Conservation (phyloP, 805 yeast species). For the Zygoascus bituminiphila region DNA sequence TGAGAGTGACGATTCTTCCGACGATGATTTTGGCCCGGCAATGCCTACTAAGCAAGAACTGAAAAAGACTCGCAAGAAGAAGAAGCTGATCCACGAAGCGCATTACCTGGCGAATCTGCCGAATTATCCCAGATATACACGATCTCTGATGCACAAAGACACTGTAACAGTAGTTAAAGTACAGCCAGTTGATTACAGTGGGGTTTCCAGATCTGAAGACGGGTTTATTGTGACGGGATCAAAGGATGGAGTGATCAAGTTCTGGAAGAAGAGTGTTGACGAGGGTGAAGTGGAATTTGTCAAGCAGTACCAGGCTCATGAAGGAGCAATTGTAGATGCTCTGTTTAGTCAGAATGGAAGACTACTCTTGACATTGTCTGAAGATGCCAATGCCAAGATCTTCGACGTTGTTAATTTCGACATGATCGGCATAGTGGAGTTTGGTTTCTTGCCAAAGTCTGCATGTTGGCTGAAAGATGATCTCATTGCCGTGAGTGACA, state of each 20-base stretch:
- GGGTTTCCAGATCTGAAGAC: slow-evolving; percentile 1
- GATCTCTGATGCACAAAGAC: slow-evolving; percentile 22
- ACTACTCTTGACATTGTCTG: slow-evolving; percentile 24
- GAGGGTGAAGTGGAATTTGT: slow-evolving; percentile 27
- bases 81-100: slow-evolving; percentile 7
- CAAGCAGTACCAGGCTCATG: slow-evolving; percentile 25
- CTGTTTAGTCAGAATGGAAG: slow-evolving; percentile 20
- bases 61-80: slow-evolving; percentile 4
- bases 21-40: slow-evolving; percentile 4
- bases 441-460: slow-evolving; percentile 24
- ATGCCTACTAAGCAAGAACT: neutral
- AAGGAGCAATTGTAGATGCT: slow-evolving; percentile 15
- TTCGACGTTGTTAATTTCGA: slow-evolving; percentile 32
- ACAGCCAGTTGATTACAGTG: slow-evolving; percentile 8
- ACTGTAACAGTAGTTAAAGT: slow-evolving; percentile 10
- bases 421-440: slow-evolving; percentile 29
- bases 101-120: slow-evolving; percentile 7
- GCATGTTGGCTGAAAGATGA: slow-evolving; percentile 21
- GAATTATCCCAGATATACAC: slow-evolving; percentile 16
- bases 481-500: slow-evolving; percentile 19
- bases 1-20: neutral
- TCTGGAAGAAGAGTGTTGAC: slow-evolving; percentile 25
- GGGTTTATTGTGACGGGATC: slow-evolving; percentile 27
- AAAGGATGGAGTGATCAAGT: slow-evolving; percentile 30
- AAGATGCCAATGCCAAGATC: slow-evolving; percentile 21